Percentiles rank a stretch among this genome's conserved stretches.
Conservation (phyloP, 371 early-diverging fungal species). For the Choanephora cucurbitarum region DNA sequence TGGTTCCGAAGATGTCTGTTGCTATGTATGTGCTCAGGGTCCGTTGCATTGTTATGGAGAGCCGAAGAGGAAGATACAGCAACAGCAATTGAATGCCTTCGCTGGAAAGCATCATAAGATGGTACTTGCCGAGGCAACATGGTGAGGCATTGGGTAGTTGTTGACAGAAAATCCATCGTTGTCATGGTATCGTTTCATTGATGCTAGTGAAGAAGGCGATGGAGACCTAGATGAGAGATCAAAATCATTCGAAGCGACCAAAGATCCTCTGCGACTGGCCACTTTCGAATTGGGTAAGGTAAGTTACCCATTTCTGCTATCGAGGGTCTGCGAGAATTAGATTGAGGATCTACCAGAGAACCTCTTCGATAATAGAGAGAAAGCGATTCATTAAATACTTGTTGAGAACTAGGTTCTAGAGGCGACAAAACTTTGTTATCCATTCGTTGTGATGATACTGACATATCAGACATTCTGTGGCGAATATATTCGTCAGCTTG, state of each 20-base stretch:
- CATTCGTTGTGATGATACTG: constrained; percentile 22
- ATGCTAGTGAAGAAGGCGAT: constrained; percentile 35
- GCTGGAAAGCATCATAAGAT: constrained; percentile 47
- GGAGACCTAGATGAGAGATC: constrained; percentile 47
- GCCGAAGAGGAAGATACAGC: constrained; percentile 27
- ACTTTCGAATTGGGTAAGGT: constrained; percentile 35
- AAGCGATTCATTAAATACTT: constrained; percentile 19
- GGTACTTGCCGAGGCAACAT: constrained; percentile 24
- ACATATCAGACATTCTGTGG: constrained; percentile 51
- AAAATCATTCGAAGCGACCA: constrained; percentile 41
- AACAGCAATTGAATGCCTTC: constrained; percentile 62
- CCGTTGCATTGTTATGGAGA: background rate
- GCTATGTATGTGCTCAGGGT: background rate
- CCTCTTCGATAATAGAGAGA: constrained; percentile 37
- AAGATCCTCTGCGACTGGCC: constrained; percentile 41
- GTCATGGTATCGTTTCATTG: constrained; percentile 16
- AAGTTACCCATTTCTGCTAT: constrained; percentile 33
- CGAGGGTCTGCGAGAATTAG: constrained; percentile 32
- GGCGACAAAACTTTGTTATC: constrained; percentile 14
- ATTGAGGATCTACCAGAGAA: constrained; percentile 36
- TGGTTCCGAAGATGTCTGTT: constrained; percentile 12
- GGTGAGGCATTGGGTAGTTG: constrained; percentile 48
- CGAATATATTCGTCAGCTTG: constrained; percentile 44
- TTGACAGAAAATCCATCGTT: constrained; percentile 17
- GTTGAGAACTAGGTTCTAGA: constrained; percentile 41